Conservation (phyloP, 2,329 filamentous ascomycete genomes). For the Epichloe aotearoae region DNA sequence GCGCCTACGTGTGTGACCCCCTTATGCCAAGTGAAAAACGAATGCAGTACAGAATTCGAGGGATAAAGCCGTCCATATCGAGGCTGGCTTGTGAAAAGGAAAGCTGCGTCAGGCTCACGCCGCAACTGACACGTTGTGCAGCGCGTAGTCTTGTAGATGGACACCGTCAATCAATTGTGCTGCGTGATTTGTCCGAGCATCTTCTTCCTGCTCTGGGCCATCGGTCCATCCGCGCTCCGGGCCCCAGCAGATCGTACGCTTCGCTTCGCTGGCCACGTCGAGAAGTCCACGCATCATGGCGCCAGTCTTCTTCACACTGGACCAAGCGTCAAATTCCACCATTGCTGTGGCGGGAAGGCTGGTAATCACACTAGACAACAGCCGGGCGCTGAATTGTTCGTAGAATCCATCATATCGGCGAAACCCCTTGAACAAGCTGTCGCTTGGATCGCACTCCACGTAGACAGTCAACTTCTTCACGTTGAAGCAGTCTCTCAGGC, state of each 20-base stretch:
- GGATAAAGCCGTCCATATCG: background rate
- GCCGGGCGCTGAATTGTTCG: constrained; percentile 46
- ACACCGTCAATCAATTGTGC: constrained; percentile 4
- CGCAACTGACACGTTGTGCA: constrained; percentile 9
- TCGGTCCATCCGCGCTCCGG: constrained; percentile 53
- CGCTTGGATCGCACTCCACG: constrained; percentile 59
- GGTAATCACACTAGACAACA: constrained; percentile 44
- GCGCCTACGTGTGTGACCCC: too few relatives aligned
- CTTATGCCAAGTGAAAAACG: too few relatives aligned
- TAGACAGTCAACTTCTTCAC: constrained; percentile 51
- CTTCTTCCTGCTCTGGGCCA: constrained; percentile 24
- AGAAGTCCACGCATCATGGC: constrained; percentile 51
- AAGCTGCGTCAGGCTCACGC: constrained; percentile 3
- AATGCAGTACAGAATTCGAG: too few relatives aligned
- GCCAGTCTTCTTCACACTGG: constrained; percentile 50
- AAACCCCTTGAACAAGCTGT: constrained; percentile 54
- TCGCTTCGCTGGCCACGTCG: constrained; percentile 32
- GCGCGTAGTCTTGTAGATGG: constrained; percentile 7
- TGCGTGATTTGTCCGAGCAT: background rate
- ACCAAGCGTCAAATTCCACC: constrained; percentile 58
- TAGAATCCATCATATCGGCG: constrained; percentile 55
- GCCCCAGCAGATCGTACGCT: constrained; percentile 51
- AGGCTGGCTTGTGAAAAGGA: background rate
- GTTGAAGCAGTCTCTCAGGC: constrained; percentile 46
- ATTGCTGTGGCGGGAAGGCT: constrained; percentile 41